phyloP scores from a whole-genome alignment of 73 alveolate genomes.

The Paramecium octaurelia region DNA sequence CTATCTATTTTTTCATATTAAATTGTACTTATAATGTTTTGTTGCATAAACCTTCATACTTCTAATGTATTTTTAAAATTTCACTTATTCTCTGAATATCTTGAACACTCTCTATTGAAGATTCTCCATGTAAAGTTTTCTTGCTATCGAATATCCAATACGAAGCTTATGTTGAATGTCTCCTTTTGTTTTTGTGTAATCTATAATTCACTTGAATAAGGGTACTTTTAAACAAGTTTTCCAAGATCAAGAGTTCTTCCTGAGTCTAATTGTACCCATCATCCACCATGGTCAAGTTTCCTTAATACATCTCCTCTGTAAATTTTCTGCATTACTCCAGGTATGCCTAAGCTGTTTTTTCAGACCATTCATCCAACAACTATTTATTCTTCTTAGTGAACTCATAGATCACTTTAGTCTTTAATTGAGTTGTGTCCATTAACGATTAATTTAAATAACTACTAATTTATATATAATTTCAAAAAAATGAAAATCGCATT shows the following conservation, averaged over 20 bases:
- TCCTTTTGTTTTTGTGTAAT: constrained; percentile 1
- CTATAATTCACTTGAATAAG: neutral
- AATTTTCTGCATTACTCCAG: neutral
- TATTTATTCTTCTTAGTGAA: neutral
- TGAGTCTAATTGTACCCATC: neutral
- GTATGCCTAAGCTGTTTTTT: neutral
- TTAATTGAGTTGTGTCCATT: constrained; percentile 21
- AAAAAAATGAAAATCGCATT: neutral
- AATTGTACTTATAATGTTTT: neutral
- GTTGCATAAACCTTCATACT: neutral
- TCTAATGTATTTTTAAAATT: neutral
- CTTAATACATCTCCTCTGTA: constrained; percentile 29
- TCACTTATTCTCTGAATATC: neutral
- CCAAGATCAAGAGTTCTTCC: neutral
- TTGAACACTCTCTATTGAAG: neutral
- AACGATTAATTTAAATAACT: constrained; percentile 21
- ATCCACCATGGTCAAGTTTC: neutral
- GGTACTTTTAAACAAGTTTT: constrained; percentile 7
- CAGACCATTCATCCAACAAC: constrained; percentile 41
- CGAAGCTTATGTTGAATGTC: neutral
- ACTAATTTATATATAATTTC: neutral
- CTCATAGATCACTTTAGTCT: neutral
- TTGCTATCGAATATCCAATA: constrained; percentile 39
- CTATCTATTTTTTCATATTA: neutral
- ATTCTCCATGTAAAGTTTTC: constrained; percentile 39